Percentiles rank a stretch among this genome's conserved stretches.
Evolutionary conservation across 192 early-diverging fungal genomes (phyloP).

Genomic region (Martensiomyces pterosporus): DNA sequence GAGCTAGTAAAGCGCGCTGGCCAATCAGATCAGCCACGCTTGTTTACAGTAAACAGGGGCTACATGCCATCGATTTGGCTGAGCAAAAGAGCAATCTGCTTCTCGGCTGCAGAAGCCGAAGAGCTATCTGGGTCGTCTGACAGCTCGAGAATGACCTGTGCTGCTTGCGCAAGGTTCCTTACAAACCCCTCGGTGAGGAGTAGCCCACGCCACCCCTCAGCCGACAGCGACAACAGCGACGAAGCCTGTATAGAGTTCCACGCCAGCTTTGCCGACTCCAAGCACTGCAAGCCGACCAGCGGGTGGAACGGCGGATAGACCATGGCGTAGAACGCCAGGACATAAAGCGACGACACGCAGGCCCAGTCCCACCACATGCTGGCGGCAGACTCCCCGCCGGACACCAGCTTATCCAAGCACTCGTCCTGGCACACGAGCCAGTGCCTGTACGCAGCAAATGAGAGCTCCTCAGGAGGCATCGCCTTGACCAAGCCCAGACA

Average conservation of each 20-base stretch:
- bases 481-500: constrained; percentile 3
- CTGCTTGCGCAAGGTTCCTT: not conserved
- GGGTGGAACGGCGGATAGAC: constrained; percentile 19
- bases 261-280: constrained; percentile 24
- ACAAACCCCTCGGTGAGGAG: not conserved
- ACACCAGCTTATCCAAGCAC: constrained; percentile 20
- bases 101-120: not conserved
- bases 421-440: constrained; percentile 50
- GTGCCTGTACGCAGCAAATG: constrained; percentile 36
- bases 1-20: too few species aligned
- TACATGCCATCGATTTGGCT: not conserved
- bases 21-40: too few species aligned
- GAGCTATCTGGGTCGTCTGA: not conserved
- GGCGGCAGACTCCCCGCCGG: not conserved
- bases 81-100: not conserved
- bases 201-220: too few species aligned
- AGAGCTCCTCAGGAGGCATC: constrained; percentile 12
- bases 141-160: not conserved
- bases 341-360: constrained; percentile 21
- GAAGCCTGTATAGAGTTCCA: constrained; percentile 10
- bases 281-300: constrained; percentile 31
- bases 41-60: too few species aligned
- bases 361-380: constrained; percentile 11
- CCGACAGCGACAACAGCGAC: not conserved
- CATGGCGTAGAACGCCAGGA: constrained; percentile 32